Conservation (phyloP, 2,329 filamentous ascomycete genomes). For the Diaporthe destruens region DNA sequence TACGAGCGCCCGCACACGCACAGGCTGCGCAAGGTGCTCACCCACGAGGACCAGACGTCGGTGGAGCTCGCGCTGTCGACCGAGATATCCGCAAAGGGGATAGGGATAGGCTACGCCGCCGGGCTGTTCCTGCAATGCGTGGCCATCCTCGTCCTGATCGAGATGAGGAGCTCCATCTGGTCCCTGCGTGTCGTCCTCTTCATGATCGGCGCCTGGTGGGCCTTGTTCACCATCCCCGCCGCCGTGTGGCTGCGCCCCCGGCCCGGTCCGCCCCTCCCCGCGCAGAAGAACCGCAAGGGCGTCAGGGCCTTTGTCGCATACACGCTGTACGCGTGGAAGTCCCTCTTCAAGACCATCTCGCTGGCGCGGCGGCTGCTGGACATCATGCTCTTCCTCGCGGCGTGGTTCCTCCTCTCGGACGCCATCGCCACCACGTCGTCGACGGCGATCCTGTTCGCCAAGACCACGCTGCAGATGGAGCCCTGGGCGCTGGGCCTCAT, state of each 20-base stretch:
- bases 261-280: slow-evolving; percentile 83
- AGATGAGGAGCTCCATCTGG: slow-evolving; percentile 82
- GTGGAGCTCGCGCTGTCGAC: slow-evolving; percentile 85
- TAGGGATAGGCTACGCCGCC: slow-evolving; percentile 93
- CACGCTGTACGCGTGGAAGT: slow-evolving; percentile 86
- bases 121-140: slow-evolving; percentile 86
- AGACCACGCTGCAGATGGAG: slow-evolving; percentile 91
- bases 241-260: slow-evolving; percentile 89
- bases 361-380: slow-evolving; percentile 80
- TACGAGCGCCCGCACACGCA: slow-evolving; percentile 43
- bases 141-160: slow-evolving; percentile 81
- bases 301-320: slow-evolving; percentile 74
- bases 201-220: slow-evolving; percentile 92
- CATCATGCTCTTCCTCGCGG: slow-evolving; percentile 82
- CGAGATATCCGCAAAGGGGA: slow-evolving; percentile 90
- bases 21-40: slow-evolving; percentile 54
- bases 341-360: slow-evolving; percentile 82
- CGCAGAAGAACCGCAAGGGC: slow-evolving; percentile 52
- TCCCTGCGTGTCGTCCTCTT: slow-evolving; percentile 89
- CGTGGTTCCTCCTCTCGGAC: slow-evolving; percentile 96
- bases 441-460: slow-evolving; percentile 95
- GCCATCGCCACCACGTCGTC: slow-evolving; percentile 94
- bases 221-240: slow-evolving; percentile 88
- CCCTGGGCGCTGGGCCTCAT: slow-evolving; percentile 91
- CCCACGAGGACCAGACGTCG: slow-evolving; percentile 66